Base-by-base conservation (phyloP, 495 filamentous ascomycete species). In the Penicillium waksmanii region DNA sequence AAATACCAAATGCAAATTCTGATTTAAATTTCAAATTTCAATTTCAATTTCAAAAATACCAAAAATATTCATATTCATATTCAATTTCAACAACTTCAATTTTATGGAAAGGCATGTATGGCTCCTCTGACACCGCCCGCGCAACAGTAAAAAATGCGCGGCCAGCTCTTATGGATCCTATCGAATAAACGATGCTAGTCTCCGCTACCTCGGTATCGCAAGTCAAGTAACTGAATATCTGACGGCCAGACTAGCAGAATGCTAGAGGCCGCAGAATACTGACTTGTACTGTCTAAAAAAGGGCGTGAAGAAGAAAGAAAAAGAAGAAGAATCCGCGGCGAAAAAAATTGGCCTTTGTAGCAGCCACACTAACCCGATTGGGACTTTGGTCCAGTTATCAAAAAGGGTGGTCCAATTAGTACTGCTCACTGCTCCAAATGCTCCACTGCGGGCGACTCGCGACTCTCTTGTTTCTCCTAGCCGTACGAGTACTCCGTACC, bases 41-140 rank as follows among this genome's bases (percentile, higher is more conserved):
- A 51, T 13, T 58, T 18, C 25, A 44, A 23, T 55, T 42, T 58
- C 25, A 31, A 9, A 8, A 31, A 23, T 23, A 23, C 3, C 4
- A 31, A 8, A 4, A 0, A 25, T 51, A 59, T 47, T 40, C 52
- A 38, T 57, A 36, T 36, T 27, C 17, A 44, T 56, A 49, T 57
- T 56, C 18, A 53, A 52, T 42, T 42, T 43, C 21, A 66, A 63
- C 5, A 38, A 38, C 36, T 38, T 38, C 15, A 38, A 38, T 38
- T 38, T 13, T 48, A 12, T 48, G 3, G 23, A 27, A 19, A 48
- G 46, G 49, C 52, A 80, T 94, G 89, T 94, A 60, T 74, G 89
- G 84, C 84, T 79, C 89, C 88, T 93, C 90, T 93, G 90, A 95
- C 90, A 85, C 91, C 85, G 89, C 86, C 89, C 85, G 85, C 84